phyloP scores from a whole-genome alignment of 208 protist species.

The Vickermania ingenoplastis region DNA sequence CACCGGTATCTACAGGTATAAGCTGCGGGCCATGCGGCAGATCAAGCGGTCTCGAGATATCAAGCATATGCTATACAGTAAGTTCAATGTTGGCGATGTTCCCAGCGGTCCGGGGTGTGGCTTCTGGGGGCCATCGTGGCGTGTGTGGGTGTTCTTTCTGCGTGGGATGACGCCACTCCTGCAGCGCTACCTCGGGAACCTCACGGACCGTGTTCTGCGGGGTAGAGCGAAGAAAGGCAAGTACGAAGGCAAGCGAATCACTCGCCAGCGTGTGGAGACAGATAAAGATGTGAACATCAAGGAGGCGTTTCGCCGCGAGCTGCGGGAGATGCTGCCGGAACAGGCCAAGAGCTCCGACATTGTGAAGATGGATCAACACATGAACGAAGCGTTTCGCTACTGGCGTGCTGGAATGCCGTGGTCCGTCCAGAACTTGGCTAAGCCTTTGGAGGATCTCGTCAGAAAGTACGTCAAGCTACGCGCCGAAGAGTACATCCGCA shows the following conservation, averaged over 20 bases:
- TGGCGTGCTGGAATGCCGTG: slow-evolving; percentile 98
- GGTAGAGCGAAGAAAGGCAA: slow-evolving; percentile 94
- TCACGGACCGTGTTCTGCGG: slow-evolving; percentile 99
- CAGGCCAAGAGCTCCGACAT: slow-evolving; percentile 95
- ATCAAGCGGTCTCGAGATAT: slow-evolving; percentile 99
- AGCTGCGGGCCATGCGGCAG: slow-evolving; percentile 99
- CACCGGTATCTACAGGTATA: slow-evolving; percentile 99
- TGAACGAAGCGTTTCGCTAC: slow-evolving; percentile 99
- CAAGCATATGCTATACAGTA: slow-evolving; percentile 99
- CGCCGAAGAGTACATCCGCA: slow-evolving; percentile 99
- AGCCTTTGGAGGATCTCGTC: slow-evolving; percentile 98
- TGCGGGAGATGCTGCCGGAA: slow-evolving; percentile 99
- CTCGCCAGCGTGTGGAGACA: slow-evolving; percentile 99
- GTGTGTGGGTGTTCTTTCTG: slow-evolving; percentile 99
- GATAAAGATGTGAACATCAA: slow-evolving; percentile 99
- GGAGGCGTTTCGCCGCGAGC: slow-evolving; percentile 98
- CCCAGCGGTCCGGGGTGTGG: slow-evolving; percentile 97
- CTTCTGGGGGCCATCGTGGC: slow-evolving; percentile 99
- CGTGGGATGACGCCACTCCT: slow-evolving; percentile 99
- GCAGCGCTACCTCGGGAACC: slow-evolving; percentile 99
- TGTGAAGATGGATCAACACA: slow-evolving; percentile 98
- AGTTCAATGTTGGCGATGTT: slow-evolving; percentile 98
- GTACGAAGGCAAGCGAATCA: slow-evolving; percentile 97
- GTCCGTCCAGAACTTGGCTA: slow-evolving; percentile 97
- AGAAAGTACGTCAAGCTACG: slow-evolving; percentile 99